Base-by-base conservation (phyloP, 345 rosid genomes). In the Kernera saxatilis region DNA sequence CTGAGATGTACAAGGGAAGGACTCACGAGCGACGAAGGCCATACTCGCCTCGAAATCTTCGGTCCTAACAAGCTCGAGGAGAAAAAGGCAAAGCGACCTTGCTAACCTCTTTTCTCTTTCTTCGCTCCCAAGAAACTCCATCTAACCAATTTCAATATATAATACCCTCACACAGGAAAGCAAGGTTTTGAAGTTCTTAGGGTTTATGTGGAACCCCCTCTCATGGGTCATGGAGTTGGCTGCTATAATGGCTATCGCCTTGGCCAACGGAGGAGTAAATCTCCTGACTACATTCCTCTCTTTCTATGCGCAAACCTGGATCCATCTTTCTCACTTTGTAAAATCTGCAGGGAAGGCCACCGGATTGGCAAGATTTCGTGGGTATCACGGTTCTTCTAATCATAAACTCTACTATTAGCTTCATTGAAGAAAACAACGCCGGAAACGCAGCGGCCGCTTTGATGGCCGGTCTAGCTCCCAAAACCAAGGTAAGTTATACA, bases 211-310 rank as follows among this genome's bases (percentile, higher is more conserved):
- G 97, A 90, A 90, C 63, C 92, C 97, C 1, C 97, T 88, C 39
- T 90, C 97, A 3, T 90, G 97, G 97, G 97, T 90, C 67, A 90
- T 90, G 93, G 96, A 90, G 84, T 51, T 79, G 17, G 96, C 96
- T 55, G 96, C 96, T 43, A 72, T 90, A n/a, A 88, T 90, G 96
- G 96, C 96, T 46, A 90, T 90, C 30, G 87, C 62, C 25, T 72
- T 90, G 73, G 96, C 93, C 59, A 90, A 90, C 65, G 96, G 96
- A 77, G 90, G 86, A 64, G 96, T 90, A 82, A 19, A 41, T 14
- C 17, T 43, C 30, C 18, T 73, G 11, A 56, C 52, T 26, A 27
- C 44, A 39, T 46, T 37, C 15, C 17, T 37, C 63, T 54, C 41
- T 26, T 15, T 51, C 30, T 51, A 41, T 72, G n/a, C 3, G 18